phyloP scores from a whole-genome alignment of 257 asterid species.

The Forsythia suspensa region DNA sequence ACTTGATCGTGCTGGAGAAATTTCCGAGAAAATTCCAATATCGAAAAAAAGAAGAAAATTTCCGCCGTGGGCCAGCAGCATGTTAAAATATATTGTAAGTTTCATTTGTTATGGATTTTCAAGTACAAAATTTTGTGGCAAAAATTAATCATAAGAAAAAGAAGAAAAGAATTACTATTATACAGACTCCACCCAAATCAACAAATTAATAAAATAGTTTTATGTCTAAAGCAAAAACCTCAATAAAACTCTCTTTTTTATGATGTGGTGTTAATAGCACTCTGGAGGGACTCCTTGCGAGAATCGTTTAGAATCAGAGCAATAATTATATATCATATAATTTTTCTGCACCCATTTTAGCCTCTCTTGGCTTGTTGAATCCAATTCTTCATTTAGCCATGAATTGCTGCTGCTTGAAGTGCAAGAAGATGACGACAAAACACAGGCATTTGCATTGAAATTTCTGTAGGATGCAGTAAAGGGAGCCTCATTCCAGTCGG shows the following conservation, averaged over 20 bases:
- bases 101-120: not conserved
- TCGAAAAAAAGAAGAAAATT: too few relatives aligned
- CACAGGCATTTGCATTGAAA: slow-evolving; percentile 17
- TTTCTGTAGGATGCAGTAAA: slow-evolving; percentile 45
- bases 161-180: not conserved
- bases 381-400: slow-evolving; percentile 38
- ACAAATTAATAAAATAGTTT: not conserved
- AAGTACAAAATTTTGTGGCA: not conserved
- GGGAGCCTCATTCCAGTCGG: slow-evolving; percentile 45
- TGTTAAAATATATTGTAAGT: not conserved
- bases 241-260: not conserved
- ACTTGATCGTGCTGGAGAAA: too few relatives aligned
- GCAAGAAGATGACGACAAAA: not conserved
- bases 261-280: slow-evolving; percentile 17
- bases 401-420: slow-evolving; percentile 12
- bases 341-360: slow-evolving; percentile 5
- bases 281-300: slow-evolving; percentile 44
- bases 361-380: slow-evolving; percentile 28
- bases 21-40: too few relatives aligned
- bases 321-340: slow-evolving; percentile 39
- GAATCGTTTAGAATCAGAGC: slow-evolving; percentile 41
- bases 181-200: not conserved
- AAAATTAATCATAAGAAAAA: not conserved
- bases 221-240: not conserved
- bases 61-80: too few relatives aligned